Base-by-base conservation (phyloP, 176 grass and related monocot species). In the Tillandsia fasciculata region DNA sequence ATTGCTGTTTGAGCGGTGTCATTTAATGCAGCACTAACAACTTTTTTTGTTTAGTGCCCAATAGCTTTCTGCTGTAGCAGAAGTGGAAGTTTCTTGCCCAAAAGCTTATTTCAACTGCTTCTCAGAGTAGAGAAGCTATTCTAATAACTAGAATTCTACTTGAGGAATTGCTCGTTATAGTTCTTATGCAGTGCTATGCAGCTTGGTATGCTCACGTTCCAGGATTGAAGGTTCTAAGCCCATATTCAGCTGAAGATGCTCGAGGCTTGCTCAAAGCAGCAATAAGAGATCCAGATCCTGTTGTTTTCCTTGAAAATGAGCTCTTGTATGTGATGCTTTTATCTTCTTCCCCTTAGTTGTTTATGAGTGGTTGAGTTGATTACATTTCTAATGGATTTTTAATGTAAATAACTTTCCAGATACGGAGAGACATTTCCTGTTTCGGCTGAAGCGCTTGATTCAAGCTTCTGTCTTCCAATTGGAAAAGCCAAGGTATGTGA, bases 221-320 rank as follows among this genome's bases (percentile, higher is more conserved):
- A 49, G 93, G 93, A 68, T 78, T 97, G 65, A 92, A 92, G 74
- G 89, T 97, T 74, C 79, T 97, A 64, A 66, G 29, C 70, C 93
- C 93, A 64, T 97, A 92, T 80, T 92, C 89, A 20, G 33, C 89
- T 79, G 93, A 97, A 90, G 93, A 97, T 85, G 84, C 93, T 23
- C 77, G 93, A 24, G 93, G 93, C 68, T 87, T 97, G 81, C 76
- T 97, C 72, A 97, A 97, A 77, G 89, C 93, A 75, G 93, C 93
- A 51, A 97, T 97, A 74, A 88, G 93, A 69, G 93, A 97, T 54
- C 89, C 93, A 14, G 89, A 97, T 74, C 93, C 86, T 65, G 93
- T 97, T 81, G 79, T 97, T 74, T 97, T 97, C 75, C 75, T 97
- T 67, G 93, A 97, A 84, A 97, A 97, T 77, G 93, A 97, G 59